These are phyloP conservation scores for Nemania sp. DNA, from an alignment of 2,329 filamentous ascomycete species.

Conservation along the genomic window DNA sequence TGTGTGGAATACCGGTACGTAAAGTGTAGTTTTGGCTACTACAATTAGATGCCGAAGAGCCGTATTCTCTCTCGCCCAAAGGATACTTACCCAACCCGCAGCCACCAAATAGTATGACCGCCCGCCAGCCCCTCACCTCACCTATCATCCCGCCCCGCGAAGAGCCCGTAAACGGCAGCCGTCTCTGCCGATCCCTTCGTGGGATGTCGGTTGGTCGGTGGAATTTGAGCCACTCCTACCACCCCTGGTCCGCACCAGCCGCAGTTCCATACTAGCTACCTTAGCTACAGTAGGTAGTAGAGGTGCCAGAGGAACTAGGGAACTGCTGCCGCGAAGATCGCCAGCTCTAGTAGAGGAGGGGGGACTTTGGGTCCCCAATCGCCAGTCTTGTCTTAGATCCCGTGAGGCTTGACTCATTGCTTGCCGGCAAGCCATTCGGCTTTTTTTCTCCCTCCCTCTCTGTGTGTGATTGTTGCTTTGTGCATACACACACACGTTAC, in stretches of 20 bases:
- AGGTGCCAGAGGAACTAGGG: neutral
- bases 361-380: neutral
- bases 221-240: neutral
- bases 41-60: too few relatives aligned
- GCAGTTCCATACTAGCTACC: neutral
- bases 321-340: too few relatives aligned
- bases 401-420: slow-evolving; percentile 13
- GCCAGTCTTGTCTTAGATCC: neutral
- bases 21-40: too few relatives aligned
- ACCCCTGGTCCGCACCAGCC: slow-evolving; percentile 5
- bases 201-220: neutral
- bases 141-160: too few relatives aligned
- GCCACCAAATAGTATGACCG: too few relatives aligned
- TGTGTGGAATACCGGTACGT: too few relatives aligned
- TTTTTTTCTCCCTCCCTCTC: neutral
- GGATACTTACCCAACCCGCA: too few relatives aligned
- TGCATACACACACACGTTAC: neutral
- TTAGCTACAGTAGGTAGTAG: neutral
- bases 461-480: neutral
- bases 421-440: neutral
- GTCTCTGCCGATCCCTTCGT: slow-evolving; percentile 9
- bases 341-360: too few relatives aligned
- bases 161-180: slow-evolving; percentile 14
- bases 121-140: too few relatives aligned
- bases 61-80: too few relatives aligned